Evolutionary conservation across 371 early-diverging fungal genomes (phyloP).

Genomic region (Dichotomocladium elegans): DNA sequence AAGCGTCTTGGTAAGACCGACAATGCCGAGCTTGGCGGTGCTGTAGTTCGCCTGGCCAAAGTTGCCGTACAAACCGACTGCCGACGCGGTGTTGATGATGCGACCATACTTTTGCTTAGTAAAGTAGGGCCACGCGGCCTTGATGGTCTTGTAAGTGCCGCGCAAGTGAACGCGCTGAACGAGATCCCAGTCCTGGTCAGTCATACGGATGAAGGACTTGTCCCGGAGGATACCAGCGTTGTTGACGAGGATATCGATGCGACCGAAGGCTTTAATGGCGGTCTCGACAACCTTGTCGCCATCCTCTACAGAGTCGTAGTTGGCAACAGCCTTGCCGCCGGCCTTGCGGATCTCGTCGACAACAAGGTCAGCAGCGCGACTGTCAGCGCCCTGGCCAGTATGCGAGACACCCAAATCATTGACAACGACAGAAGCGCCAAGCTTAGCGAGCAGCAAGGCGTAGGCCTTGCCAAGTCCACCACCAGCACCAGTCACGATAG

Average conservation of each 20-base stretch:
- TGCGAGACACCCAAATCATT: slow-evolving; percentile 82
- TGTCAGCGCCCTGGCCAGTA: slow-evolving; percentile 58
- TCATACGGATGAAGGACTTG: slow-evolving; percentile 92
- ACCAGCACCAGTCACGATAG: slow-evolving; percentile 91
- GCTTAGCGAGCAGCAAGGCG: slow-evolving; percentile 78
- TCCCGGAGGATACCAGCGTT: slow-evolving; percentile 98
- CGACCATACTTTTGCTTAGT: slow-evolving; percentile 93
- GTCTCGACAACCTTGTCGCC: slow-evolving; percentile 97
- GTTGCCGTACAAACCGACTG: slow-evolving; percentile 98
- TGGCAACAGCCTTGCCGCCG: slow-evolving; percentile 96
- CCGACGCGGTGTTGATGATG: slow-evolving; percentile 85
- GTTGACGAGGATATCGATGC: slow-evolving; percentile 94
- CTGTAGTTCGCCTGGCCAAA: slow-evolving; percentile 98
- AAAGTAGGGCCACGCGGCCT: slow-evolving; percentile 96
- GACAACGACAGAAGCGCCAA: slow-evolving; percentile 83
- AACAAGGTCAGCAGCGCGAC: slow-evolving; percentile 91
- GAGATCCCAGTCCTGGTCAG: slow-evolving; percentile 94
- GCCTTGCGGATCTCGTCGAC: slow-evolving; percentile 90
- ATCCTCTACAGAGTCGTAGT: slow-evolving; percentile 96
- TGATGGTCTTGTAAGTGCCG: slow-evolving; percentile 92
- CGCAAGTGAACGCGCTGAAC: slow-evolving; percentile 90
- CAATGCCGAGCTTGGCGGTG: slow-evolving; percentile 91
- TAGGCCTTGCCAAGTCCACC: slow-evolving; percentile 88
- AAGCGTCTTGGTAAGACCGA: slow-evolving; percentile 87
- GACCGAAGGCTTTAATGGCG: slow-evolving; percentile 92